phyloP scores from a whole-genome alignment of 1,284 basidiomycete species.

The Peniophora sp. region DNA sequence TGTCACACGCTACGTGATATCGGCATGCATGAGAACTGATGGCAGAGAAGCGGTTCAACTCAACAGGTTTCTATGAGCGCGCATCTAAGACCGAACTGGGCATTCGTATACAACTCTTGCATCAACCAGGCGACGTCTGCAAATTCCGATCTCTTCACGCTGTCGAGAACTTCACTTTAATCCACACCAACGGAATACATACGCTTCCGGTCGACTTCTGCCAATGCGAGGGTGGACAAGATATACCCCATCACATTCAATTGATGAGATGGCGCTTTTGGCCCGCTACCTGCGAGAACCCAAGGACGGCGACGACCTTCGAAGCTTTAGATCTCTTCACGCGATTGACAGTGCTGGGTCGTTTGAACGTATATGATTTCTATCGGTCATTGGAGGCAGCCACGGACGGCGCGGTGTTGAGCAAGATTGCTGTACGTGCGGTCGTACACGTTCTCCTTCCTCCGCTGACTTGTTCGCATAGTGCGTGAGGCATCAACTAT shows the following conservation, averaged over 20 bases:
- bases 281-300: constrained; percentile 12
- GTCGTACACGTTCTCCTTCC: neutral
- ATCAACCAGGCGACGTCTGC: neutral
- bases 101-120: neutral
- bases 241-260: constrained; percentile 6
- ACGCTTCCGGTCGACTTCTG: constrained; percentile 13
- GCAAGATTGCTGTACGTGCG: neutral
- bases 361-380: constrained; percentile 9
- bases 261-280: constrained; percentile 13
- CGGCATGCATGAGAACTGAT: no score
- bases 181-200: constrained; percentile 1
- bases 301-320: constrained; percentile 14
- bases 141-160: neutral
- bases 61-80: neutral
- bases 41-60: no score
- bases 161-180: neutral
- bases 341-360: constrained; percentile 10
- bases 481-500: neutral
- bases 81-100: neutral
- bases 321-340: constrained; percentile 13
- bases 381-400: constrained; percentile 9
- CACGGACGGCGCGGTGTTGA: constrained; percentile 8
- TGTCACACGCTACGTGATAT: no score
- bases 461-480: neutral
- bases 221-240: constrained; percentile 6